These are phyloP conservation scores for Trichosporon ovoides DNA, from an alignment of 1,284 basidiomycete species.

Conservation along the genomic window DNA sequence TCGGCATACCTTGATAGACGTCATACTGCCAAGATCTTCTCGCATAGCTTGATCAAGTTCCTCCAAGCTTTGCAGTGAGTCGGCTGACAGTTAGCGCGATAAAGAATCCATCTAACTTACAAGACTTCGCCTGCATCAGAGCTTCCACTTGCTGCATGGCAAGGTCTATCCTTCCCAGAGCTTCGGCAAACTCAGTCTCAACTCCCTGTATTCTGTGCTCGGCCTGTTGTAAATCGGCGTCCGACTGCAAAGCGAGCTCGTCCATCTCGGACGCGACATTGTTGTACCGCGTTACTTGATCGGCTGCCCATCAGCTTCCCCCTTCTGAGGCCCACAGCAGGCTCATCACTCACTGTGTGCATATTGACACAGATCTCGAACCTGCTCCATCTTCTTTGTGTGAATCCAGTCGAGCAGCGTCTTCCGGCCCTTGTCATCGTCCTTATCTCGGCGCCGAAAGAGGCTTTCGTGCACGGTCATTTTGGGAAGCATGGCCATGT, in stretches of 20 bases:
- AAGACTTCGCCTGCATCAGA: constrained; percentile 18
- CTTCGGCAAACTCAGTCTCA: constrained; percentile 39
- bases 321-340: not conserved
- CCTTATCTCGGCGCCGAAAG: constrained; percentile 30
- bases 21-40: constrained; percentile 39
- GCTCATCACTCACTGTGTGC: constrained; percentile 31
- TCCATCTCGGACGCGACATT: constrained; percentile 31
- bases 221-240: constrained; percentile 63
- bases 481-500: constrained; percentile 42
- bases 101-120: not conserved
- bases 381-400: constrained; percentile 44
- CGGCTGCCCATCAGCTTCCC: constrained; percentile 22
- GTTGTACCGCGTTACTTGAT: constrained; percentile 33
- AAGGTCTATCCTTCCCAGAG: constrained; percentile 31
- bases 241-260: constrained; percentile 65
- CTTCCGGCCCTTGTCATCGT: constrained; percentile 29
- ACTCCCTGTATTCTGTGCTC: constrained; percentile 56
- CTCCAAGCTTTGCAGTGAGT: constrained; percentile 23
- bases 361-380: constrained; percentile 34
- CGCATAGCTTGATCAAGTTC: constrained; percentile 44
- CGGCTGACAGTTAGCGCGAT: constrained; percentile 8
- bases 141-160: constrained; percentile 33
- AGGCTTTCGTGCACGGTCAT: constrained; percentile 38
- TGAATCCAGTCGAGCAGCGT: constrained; percentile 44
- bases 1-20: constrained; percentile 38